Percentiles rank a stretch among this genome's conserved stretches.
These are phyloP conservation scores for Aspergillaceae sp. DNA, from an alignment of 2,329 filamentous ascomycete species.

Conservation along the genomic window DNA sequence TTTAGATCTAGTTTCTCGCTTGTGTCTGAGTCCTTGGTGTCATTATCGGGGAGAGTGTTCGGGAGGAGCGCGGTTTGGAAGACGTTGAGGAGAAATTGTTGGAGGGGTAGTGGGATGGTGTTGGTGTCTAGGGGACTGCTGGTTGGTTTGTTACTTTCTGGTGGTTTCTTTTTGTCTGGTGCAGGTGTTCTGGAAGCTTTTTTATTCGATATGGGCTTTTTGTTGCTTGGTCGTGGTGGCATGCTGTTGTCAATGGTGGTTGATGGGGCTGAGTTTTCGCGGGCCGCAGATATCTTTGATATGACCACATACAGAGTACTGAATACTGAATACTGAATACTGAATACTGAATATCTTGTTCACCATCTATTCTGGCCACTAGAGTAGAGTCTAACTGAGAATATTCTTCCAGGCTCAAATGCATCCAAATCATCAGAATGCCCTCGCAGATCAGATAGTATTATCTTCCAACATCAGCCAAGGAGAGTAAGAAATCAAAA, in stretches of 20 bases:
- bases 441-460: neutral
- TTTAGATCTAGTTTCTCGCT: constrained; percentile 28
- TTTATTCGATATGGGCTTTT: constrained; percentile 3
- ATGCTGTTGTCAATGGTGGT: neutral
- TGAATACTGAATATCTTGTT: no score
- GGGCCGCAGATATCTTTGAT: no score
- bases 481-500: neutral
- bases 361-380: no score
- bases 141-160: neutral
- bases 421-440: neutral
- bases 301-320: no score
- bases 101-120: constrained; percentile 45
- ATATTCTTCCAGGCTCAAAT: neutral
- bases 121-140: constrained; percentile 3
- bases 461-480: neutral
- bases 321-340: no score
- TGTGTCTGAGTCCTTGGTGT: neutral
- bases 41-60: constrained; percentile 33
- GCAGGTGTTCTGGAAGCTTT: neutral
- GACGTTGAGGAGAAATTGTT: constrained; percentile 64
- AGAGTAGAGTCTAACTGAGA: neutral
- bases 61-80: constrained; percentile 59
- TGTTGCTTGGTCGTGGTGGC: constrained; percentile 6
- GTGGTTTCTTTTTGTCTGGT: neutral
- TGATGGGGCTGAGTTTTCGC: neutral